A percentile compares a stretch with the other conserved stretches of the same genome.
Conservation (phyloP, 1,284 basidiomycete genomes). For the Waitea zeae region DNA sequence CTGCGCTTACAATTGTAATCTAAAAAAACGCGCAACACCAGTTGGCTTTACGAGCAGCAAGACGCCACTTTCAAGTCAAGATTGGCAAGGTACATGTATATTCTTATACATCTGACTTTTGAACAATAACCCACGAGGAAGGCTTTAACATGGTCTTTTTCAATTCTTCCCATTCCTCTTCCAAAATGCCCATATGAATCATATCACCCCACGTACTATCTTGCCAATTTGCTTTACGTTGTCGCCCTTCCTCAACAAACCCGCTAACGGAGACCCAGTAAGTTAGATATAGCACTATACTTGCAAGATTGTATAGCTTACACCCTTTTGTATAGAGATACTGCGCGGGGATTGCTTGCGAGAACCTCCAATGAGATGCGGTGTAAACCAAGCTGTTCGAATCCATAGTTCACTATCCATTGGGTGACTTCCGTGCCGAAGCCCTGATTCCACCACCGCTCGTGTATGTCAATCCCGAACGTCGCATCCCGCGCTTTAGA, state of each 20-base stretch:
- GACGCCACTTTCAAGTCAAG: too few relatives aligned
- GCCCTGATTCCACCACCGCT: slow-evolving; percentile 17
- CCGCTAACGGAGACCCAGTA: slow-evolving; percentile 3
- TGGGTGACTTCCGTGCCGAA: slow-evolving; percentile 16
- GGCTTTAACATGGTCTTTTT: too few relatives aligned
- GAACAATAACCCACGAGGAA: too few relatives aligned
- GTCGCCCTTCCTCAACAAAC: slow-evolving; percentile 9
- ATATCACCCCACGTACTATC: slow-evolving; percentile 13
- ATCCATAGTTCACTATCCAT: slow-evolving; percentile 17
- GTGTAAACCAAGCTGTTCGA: slow-evolving; percentile 16
- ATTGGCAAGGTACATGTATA: too few relatives aligned
- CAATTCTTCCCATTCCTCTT: slow-evolving; percentile 11
- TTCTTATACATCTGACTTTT: too few relatives aligned
- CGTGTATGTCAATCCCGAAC: too few relatives aligned
- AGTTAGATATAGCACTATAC: too few relatives aligned
- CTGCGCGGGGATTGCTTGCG: slow-evolving; percentile 14
- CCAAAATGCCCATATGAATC: slow-evolving; percentile 12
- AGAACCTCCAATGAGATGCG: slow-evolving; percentile 15
- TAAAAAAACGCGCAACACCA: too few relatives aligned
- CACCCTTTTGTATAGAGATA: slow-evolving; percentile 16
- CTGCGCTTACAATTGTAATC: too few relatives aligned
- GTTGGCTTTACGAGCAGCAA: too few relatives aligned
- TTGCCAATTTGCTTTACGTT: slow-evolving; percentile 12
- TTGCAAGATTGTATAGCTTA: too few relatives aligned
- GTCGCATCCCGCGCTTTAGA: too few relatives aligned